phyloP scores from a whole-genome alignment of 495 filamentous ascomycete genomes.

The Penicillium goetzii region DNA sequence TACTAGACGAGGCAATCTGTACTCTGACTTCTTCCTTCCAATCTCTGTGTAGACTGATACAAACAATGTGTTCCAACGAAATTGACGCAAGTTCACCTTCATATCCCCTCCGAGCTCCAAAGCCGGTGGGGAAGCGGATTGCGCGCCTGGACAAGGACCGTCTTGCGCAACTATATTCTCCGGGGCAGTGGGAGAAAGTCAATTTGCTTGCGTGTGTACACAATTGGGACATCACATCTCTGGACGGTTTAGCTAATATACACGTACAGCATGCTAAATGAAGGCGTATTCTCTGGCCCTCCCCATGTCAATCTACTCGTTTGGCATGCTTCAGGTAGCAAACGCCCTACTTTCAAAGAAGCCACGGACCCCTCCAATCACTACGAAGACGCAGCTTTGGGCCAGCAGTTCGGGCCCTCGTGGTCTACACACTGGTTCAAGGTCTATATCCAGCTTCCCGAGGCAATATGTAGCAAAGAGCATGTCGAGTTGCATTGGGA shows the following conservation, averaged over 20 bases:
- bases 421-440: constrained; percentile 99
- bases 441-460: constrained; percentile 74
- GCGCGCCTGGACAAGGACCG: constrained; percentile 10
- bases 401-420: constrained; percentile 83
- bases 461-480: constrained; percentile 68
- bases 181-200: constrained; percentile 8
- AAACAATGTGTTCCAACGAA: constrained; percentile 1
- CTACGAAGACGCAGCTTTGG: constrained; percentile 74
- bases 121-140: constrained; percentile 9
- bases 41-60: not conserved
- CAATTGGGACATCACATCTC: not conserved
- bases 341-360: constrained; percentile 86
- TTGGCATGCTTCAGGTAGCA: constrained; percentile 77
- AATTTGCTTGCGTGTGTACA: constrained; percentile 4
- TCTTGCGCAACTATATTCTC: constrained; percentile 7
- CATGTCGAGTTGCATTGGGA: constrained; percentile 96
- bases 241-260: not conserved
- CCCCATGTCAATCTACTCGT: constrained; percentile 82
- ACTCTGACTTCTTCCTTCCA: not conserved
- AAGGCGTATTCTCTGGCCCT: constrained; percentile 69
- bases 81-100: not conserved
- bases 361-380: constrained; percentile 69
- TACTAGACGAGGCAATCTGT: too few species aligned
- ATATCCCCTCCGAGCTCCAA: constrained; percentile 1
- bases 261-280: constrained; percentile 36